These are phyloP conservation scores for Solanum hybrid DNA, from an alignment of 305 asterid species.

Conservation along the genomic window DNA sequence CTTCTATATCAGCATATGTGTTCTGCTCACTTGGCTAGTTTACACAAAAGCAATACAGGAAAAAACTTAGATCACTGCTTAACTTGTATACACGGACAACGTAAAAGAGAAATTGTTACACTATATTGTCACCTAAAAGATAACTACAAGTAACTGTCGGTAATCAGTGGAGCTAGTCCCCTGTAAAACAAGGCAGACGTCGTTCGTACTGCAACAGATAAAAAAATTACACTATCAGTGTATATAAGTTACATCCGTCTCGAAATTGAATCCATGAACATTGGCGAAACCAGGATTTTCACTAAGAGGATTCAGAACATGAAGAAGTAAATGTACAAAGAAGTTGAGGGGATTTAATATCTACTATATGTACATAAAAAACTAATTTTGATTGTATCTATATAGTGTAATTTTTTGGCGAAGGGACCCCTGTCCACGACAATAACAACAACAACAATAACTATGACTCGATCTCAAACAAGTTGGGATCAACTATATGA, in stretches of 20 bases:
- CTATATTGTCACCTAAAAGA: not conserved
- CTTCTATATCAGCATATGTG: constrained; percentile 93
- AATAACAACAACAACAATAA: too few relatives aligned
- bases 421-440: too few relatives aligned
- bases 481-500: too few relatives aligned
- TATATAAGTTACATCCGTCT: not conserved
- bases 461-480: too few relatives aligned
- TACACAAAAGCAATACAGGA: constrained; percentile 15
- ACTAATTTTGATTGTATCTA: too few relatives aligned
- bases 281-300: not conserved
- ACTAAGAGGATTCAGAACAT: not conserved
- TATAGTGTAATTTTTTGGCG: too few relatives aligned
- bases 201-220: not conserved
- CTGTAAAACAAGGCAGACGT: not conserved
- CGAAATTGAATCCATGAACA: not conserved
- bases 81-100: not conserved
- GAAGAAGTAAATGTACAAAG: not conserved
- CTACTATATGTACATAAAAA: not conserved
- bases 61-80: constrained; percentile 11
- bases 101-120: not conserved
- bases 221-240: not conserved
- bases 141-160: not conserved
- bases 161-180: not conserved
- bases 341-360: not conserved
- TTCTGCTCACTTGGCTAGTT: constrained; percentile 79